phyloP scores from a whole-genome alignment of 1,139 yeast species.

The Yamadazyma diospyri region DNA sequence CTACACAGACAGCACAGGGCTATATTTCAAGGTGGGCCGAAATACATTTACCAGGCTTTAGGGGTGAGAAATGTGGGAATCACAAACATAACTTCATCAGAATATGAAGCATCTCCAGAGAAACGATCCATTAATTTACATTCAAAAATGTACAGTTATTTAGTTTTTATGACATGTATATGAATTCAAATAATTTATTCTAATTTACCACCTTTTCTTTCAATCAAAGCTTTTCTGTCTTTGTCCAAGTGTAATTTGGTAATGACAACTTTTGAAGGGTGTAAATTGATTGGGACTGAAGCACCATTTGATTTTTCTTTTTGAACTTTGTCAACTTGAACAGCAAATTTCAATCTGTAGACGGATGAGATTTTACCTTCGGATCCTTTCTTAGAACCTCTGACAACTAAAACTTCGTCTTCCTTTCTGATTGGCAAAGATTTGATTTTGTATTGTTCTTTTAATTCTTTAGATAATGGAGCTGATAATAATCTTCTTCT shows the following conservation, averaged over 20 bases:
- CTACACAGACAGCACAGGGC: too few relatives aligned
- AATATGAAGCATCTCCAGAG: too few relatives aligned
- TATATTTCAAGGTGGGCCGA: too few relatives aligned
- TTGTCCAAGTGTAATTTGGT: slow-evolving; percentile 97
- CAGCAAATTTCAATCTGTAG: slow-evolving; percentile 97
- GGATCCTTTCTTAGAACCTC: slow-evolving; percentile 99
- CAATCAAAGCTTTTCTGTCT: slow-evolving; percentile 97
- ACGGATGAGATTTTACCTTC: slow-evolving; percentile 98
- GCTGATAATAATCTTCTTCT: slow-evolving; percentile 97
- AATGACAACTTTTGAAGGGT: slow-evolving; percentile 98
- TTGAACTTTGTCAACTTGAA: slow-evolving; percentile 96
- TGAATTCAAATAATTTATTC: slow-evolving; percentile 25
- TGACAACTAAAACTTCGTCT: slow-evolving; percentile 91
- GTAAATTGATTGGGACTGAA: slow-evolving; percentile 94
- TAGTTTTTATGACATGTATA: slow-evolving; percentile 4
- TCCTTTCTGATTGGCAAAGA: slow-evolving; percentile 98
- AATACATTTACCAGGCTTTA: too few relatives aligned
- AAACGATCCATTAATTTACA: slow-evolving; percentile 10
- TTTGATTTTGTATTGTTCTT: slow-evolving; percentile 94
- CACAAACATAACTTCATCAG: too few relatives aligned
- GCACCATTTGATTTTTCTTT: slow-evolving; percentile 99
- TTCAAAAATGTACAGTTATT: slow-evolving; percentile 11
- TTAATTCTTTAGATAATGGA: slow-evolving; percentile 98
- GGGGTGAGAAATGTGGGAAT: too few relatives aligned
- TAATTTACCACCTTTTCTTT: slow-evolving; percentile 41